phyloP scores from a whole-genome alignment of 2,329 filamentous ascomycete genomes.

The Ciborinia camelliae region DNA sequence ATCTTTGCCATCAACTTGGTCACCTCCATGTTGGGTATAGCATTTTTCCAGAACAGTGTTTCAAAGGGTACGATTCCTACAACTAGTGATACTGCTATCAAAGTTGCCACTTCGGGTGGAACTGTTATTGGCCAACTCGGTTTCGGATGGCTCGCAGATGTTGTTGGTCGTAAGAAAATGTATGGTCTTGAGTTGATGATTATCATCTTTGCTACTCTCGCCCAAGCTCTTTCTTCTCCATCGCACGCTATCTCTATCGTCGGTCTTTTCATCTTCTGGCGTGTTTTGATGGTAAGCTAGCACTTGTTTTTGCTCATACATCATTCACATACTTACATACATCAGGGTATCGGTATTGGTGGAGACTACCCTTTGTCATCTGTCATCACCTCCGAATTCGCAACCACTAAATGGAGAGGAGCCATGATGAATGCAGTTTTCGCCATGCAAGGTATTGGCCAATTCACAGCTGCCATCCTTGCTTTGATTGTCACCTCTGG shows the following conservation, averaged over 20 bases:
- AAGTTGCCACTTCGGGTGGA: conserved; percentile 77
- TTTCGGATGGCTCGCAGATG: conserved; percentile 76
- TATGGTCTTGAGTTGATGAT: conserved; percentile 77
- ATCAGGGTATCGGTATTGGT: conserved; percentile 59
- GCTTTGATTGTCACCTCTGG: conserved; percentile 71
- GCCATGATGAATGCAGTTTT: conserved; percentile 87
- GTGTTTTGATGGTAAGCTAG: conserved; percentile 61
- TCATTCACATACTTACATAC: conserved; percentile 36
- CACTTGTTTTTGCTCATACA: too few species aligned
- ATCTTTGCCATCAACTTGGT: conserved; percentile 37
- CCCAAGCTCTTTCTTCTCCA: conserved; percentile 62
- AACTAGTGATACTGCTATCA: conserved; percentile 74
- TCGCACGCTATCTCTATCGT: conserved; percentile 62
- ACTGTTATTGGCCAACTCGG: conserved; percentile 79
- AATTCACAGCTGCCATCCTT: conserved; percentile 71
- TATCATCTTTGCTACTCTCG: conserved; percentile 75
- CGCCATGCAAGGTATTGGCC: conserved; percentile 82
- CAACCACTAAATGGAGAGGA: conserved; percentile 79
- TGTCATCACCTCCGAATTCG: conserved; percentile 84
- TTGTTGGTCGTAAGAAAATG: conserved; percentile 72
- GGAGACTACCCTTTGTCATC: conserved; percentile 80
- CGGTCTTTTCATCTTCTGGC: conserved; percentile 74
- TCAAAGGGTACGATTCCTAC: conserved; percentile 56
- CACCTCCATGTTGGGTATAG: conserved; percentile 35
- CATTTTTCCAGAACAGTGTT: conserved; percentile 30